Base-by-base conservation (phyloP, 2,329 filamentous ascomycete species). In the Diaporthe vexans region DNA sequence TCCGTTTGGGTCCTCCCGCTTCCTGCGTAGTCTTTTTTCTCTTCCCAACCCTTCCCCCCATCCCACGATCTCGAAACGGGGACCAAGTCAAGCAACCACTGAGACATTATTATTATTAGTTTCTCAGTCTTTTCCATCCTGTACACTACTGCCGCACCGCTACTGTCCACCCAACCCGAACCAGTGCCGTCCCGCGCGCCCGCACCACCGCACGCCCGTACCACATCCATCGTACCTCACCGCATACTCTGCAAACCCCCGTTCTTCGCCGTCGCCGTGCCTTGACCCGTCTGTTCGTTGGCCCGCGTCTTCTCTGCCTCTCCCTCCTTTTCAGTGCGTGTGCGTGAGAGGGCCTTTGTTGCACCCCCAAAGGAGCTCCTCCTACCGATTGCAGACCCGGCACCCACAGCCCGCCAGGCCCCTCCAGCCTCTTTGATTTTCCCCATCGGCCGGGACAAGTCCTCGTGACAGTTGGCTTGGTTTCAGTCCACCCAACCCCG, bases 91-190 rank as follows among this genome's bases (percentile, higher is more conserved):
- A 19, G 46, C 59, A n/a, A 21, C 33, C 29, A 21, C 59, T 46
- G 70, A 72, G 70, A 72, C 57, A 72, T 63, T 54, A 68, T 68
- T 37, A 68, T 68, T 24, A 68, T 68, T 72, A 63, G 70, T 72
- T 33, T 33, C 54, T 35, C 70, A 63, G 70, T 72, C 46, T 63
- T 71, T 54, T 71, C 40, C 46, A 43, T 51, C 56, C 68, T 52
- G 68, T 61, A 61, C 57, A 54, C 57, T 56, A 72, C 51, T 56
- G 63, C 51, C 35, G 35, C 13, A 46, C 43, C 19, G 15, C 43
- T 15, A 43, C 15, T 17, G 10, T 11, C 35, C 35, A 37, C 11
- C 35, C 35, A 2, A 43, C 40, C 21, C 29, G 33, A 33, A 72
- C 70, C 70, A 63, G 57, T 63, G 59, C 59, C 70, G 57, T 63